Base-by-base conservation (phyloP, 768 basidiomycete species). In the Paxillus involutus region DNA sequence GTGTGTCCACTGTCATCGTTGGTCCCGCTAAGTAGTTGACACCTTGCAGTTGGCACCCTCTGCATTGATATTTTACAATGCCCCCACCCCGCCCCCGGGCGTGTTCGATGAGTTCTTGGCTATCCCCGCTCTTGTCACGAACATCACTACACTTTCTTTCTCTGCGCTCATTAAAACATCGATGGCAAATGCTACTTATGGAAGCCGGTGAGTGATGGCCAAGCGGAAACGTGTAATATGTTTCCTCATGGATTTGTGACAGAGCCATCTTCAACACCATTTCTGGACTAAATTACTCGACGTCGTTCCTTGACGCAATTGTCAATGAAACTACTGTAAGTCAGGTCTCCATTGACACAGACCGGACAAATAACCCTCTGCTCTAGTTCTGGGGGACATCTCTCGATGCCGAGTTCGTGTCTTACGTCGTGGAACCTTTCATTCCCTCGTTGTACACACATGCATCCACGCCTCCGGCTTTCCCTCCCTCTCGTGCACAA, bases 21-120 rank as follows among this genome's bases (percentile, higher is more conserved):
- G 16, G 26, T 35, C 35, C 35, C 35, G 32, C 11, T 24, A 6
- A 44, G 21, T 44, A 29, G 14, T 24, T 33, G 24, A 17, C 5
- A n/a, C 26, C 14, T 14, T 19, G 5, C 24, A 37, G 32, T 37
- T 44, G 24, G 33, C 33, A 8, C 33, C 35, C 21, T 70, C 64
- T 49, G 61, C 72, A 12, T 47, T 79, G 12, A 41, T 84, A 16
- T 85, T 86, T 64, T 86, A 86, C 57, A 78, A 85, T 57, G 78
- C 59, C 1, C 81, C 57, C 17, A 50, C 42, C 9, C 53, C 48
- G 12, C 53, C 48, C 1, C 17, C 42, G 13, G 48, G 47, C 1
- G 21, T 55, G 17, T 35, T 52, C 26, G 44, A 52, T 26, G 58
- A 57, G 30, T 53, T 82, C 33, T 36, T 60, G 2, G 50, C 49